Base-by-base conservation (phyloP, 768 basidiomycete species). In the Termitomyces sp. region DNA sequence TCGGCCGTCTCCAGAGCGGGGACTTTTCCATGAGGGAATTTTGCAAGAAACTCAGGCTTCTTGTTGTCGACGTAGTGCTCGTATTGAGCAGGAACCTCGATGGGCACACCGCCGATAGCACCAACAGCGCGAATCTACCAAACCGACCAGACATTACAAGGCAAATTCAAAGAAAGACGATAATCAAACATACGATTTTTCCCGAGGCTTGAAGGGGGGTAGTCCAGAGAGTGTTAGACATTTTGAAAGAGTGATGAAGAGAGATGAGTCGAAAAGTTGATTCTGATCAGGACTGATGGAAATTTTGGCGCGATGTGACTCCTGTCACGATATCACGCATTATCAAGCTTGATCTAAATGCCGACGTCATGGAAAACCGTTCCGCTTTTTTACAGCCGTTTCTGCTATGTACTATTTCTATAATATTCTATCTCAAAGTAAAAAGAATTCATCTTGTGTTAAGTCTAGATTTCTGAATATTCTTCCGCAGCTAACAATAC, bases 21-120 rank as follows among this genome's bases (percentile, higher is more conserved):
- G 64, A 96, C 83, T 79, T 93, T 93, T 56, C 90, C 88, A 57
- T 80, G 80, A 50, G 88, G 84, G 74, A 92, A 95, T 73, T 94
- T 93, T 53, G 70, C 69, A 47, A 83, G 69, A 72, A 86, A 92
- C 33, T 85, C 87, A 0, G 87, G 80, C 67, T 82, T 84, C 69
- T 82, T 83, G 79, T 91, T 91, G 68, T 83, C 81, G 64, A 85
- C 79, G 58, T 71, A 74, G 70, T 88, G 86, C 55, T 76, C 78
- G 70, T 89, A 90, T 55, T 63, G 66, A 20, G 74, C 72, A 16
- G 83, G 80, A 52, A 79, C 58, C 57, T 84, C 81, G 56, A 91
- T 62, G 48, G 83, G 77, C 60, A 90, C 66, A 37, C 84, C 86
- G 42, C 73, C 83, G 13, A 82, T 70, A 26, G 87, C 87, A 59